Percentiles rank a stretch among this genome's conserved stretches.
phyloP scores from a whole-genome alignment of 1,284 basidiomycete species.

The Earliella scabrosa region DNA sequence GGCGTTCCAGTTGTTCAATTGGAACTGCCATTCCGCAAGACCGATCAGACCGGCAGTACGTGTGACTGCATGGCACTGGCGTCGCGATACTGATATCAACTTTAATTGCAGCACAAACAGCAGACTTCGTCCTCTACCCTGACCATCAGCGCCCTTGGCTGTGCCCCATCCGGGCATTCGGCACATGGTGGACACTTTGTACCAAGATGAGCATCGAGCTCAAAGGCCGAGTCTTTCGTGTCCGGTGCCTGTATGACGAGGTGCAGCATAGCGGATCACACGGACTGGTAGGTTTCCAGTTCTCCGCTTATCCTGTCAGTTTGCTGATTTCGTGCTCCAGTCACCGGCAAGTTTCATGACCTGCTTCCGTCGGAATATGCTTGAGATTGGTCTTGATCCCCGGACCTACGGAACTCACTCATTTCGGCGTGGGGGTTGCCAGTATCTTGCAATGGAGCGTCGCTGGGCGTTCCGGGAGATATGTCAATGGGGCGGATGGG shows the following conservation, averaged over 20 bases:
- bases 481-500: conserved; percentile 31
- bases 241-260: conserved; percentile 2
- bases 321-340: no score
- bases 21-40: conserved; percentile 17
- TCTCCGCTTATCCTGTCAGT: no score
- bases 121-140: conserved; percentile 18
- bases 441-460: conserved; percentile 22
- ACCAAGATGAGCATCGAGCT: background rate
- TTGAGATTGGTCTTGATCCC: conserved; percentile 27
- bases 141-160: conserved; percentile 15
- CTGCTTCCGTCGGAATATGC: conserved; percentile 28
- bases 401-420: conserved; percentile 31
- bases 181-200: conserved; percentile 5
- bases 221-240: conserved; percentile 18
- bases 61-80: background rate
- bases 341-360: conserved; percentile 16
- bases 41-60: conserved; percentile 19
- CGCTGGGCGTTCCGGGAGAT: conserved; percentile 15
- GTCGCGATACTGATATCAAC: background rate
- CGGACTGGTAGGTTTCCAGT: background rate
- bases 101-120: background rate
- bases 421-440: conserved; percentile 30
- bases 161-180: conserved; percentile 13
- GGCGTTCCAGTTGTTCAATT: conserved; percentile 5
- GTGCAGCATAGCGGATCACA: background rate